Evolutionary conservation across 169 alveolate species (phyloP).

Genomic region (Plasmodium blacklocki): DNA sequence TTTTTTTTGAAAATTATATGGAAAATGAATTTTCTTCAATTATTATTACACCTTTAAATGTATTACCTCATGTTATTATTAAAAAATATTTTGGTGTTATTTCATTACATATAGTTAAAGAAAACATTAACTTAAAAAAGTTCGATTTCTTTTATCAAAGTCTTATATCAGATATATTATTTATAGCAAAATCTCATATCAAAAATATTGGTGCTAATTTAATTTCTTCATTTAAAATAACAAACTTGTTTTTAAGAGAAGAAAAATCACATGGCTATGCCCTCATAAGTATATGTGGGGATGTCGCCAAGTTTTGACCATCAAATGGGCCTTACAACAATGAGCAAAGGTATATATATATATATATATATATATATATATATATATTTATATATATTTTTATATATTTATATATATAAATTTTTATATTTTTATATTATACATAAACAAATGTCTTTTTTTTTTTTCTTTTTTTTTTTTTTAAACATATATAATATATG

Average conservation of each 20-base stretch:
- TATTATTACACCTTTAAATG: conserved; percentile 63
- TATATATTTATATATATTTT: too few relatives aligned
- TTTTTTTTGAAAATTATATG: conserved; percentile 21
- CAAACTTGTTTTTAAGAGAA: conserved; percentile 59
- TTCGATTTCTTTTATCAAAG: conserved; percentile 73
- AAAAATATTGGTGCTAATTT: conserved; percentile 75
- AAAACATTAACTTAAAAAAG: conserved; percentile 46
- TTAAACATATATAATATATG: too few relatives aligned
- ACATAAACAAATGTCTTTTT: too few relatives aligned
- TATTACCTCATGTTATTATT: conserved; percentile 59
- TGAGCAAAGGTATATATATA: background rate
- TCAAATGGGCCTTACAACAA: background rate
- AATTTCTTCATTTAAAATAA: conserved; percentile 63
- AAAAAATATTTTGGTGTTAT: conserved; percentile 74
- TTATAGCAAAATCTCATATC: conserved; percentile 68
- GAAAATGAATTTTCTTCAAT: conserved; percentile 58
- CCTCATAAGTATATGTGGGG: conserved; percentile 76
- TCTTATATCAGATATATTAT: conserved; percentile 59
- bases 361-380: too few relatives aligned
- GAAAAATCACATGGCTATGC: conserved; percentile 77
- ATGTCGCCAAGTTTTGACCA: conserved; percentile 63
- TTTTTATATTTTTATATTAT: too few relatives aligned
- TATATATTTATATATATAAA: too few relatives aligned
- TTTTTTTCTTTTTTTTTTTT: too few relatives aligned
- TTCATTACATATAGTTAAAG: conserved; percentile 64